A percentile compares a stretch with the other conserved stretches of the same genome.
phyloP scores from a whole-genome alignment of 306 rosid genomes.

The Dryas octopetala region DNA sequence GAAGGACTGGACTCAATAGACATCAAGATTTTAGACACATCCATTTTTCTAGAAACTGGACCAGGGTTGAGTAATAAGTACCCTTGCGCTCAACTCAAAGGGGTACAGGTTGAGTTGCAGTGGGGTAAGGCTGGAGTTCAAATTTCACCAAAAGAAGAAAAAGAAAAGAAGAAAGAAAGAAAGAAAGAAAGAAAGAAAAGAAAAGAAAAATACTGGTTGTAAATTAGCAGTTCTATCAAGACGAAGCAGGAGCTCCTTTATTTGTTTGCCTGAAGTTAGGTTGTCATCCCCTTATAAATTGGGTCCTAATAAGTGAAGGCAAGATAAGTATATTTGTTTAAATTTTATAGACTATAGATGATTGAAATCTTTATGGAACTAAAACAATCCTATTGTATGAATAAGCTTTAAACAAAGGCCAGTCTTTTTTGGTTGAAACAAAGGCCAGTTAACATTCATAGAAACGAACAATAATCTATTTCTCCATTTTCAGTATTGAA shows the following conservation, averaged over 20 bases:
- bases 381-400: not conserved
- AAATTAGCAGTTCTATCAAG: not conserved
- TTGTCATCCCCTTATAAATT: not conserved
- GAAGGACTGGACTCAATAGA: not conserved
- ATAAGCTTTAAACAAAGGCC: not conserved
- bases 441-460: not conserved
- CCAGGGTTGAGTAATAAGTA: not conserved
- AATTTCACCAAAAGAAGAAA: not conserved
- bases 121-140: not conserved
- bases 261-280: not conserved
- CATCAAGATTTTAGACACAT: not conserved
- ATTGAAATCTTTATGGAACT: not conserved
- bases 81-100: not conserved
- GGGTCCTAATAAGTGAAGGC: not conserved
- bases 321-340: not conserved
- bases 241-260: not conserved
- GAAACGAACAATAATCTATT: not conserved
- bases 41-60: not conserved
- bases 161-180: not conserved
- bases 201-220: not conserved
- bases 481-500: not conserved
- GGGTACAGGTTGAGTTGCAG: not conserved
- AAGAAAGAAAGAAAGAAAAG: too few species aligned
- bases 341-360: not conserved
- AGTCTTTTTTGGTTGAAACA: too few species aligned